Evolutionary conservation across 2,329 filamentous ascomycete genomes (phyloP).

Genomic region (Trichocomaceae sp.): DNA sequence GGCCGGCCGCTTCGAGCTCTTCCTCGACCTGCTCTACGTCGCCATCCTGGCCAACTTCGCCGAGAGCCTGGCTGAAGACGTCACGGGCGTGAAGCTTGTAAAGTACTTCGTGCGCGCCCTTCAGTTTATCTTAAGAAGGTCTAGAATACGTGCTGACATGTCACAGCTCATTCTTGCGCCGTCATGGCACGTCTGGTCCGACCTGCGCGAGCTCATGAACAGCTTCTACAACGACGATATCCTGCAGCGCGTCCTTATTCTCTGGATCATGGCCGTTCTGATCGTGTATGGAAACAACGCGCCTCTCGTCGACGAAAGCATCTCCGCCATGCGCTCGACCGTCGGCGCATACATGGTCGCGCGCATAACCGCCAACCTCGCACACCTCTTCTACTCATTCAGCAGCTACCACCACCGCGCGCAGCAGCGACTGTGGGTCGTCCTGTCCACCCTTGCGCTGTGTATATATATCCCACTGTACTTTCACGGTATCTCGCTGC

Average conservation of each 20-base stretch:
- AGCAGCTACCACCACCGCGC: slow-evolving; percentile 44
- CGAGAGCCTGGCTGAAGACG: slow-evolving; percentile 43
- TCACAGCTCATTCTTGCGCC: slow-evolving; percentile 40
- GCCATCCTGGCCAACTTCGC: slow-evolving; percentile 48
- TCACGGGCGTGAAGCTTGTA: slow-evolving; percentile 39
- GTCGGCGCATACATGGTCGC: slow-evolving; percentile 45
- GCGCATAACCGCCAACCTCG: slow-evolving; percentile 34
- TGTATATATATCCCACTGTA: slow-evolving; percentile 42
- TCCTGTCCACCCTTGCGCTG: slow-evolving; percentile 38
- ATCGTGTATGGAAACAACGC: slow-evolving; percentile 47
- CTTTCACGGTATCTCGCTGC: slow-evolving; percentile 36
- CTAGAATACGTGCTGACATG: too few species aligned
- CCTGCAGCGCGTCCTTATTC: slow-evolving; percentile 41
- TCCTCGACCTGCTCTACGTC: slow-evolving; percentile 47
- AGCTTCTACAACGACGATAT: slow-evolving; percentile 49
- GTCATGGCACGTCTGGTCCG: slow-evolving; percentile 47
- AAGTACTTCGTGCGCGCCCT: slow-evolving; percentile 40
- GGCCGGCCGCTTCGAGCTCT: slow-evolving; percentile 45
- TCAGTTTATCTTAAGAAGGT: too few species aligned
- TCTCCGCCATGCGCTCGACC: slow-evolving; percentile 41
- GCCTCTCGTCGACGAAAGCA: slow-evolving; percentile 37
- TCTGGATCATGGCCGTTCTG: slow-evolving; percentile 48
- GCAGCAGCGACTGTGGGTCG: slow-evolving; percentile 42
- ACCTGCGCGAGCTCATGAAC: slow-evolving; percentile 48
- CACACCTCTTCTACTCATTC: slow-evolving; percentile 40